phyloP scores from a whole-genome alignment of 495 filamentous ascomycete genomes.

The Penicillium salamii region DNA sequence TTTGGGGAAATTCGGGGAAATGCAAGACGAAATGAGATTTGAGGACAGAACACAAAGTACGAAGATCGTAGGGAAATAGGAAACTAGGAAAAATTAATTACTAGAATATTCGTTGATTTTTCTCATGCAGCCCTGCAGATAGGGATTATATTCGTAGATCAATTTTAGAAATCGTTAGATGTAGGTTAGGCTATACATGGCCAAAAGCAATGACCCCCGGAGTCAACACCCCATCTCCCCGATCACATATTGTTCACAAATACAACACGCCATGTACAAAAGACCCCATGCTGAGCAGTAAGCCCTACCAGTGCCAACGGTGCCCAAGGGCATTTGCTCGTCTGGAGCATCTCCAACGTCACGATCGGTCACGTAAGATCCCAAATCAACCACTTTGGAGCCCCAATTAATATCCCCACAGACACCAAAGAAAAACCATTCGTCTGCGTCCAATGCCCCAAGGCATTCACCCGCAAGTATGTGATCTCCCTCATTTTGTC shows the following conservation, averaged over 20 bases:
- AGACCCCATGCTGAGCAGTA: conserved; percentile 15
- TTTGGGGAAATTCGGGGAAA: not conserved
- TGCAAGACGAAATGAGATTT: too few relatives aligned
- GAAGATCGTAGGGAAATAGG: too few relatives aligned
- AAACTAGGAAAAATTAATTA: too few relatives aligned
- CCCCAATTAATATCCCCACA: conserved; percentile 19
- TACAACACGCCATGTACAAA: not conserved
- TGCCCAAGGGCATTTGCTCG: conserved; percentile 38
- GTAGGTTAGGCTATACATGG: too few relatives aligned
- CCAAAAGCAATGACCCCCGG: not conserved
- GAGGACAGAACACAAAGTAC: too few relatives aligned
- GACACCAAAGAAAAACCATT: conserved; percentile 47
- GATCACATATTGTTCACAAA: not conserved
- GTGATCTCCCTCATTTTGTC: conserved; percentile 5
- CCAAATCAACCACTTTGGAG: not conserved
- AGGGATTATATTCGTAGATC: too few relatives aligned
- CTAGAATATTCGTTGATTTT: too few relatives aligned
- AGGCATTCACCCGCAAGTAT: conserved; percentile 43
- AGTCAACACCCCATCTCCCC: not conserved
- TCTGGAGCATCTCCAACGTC: conserved; percentile 43
- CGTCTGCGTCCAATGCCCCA: conserved; percentile 33
- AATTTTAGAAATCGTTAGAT: too few relatives aligned
- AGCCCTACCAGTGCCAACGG: conserved; percentile 37
- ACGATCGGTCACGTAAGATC: conserved; percentile 42
- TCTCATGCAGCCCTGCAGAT: too few relatives aligned